phyloP scores from a whole-genome alignment of 352 stramenopile species.

The Phytophthora nicotianae region DNA sequence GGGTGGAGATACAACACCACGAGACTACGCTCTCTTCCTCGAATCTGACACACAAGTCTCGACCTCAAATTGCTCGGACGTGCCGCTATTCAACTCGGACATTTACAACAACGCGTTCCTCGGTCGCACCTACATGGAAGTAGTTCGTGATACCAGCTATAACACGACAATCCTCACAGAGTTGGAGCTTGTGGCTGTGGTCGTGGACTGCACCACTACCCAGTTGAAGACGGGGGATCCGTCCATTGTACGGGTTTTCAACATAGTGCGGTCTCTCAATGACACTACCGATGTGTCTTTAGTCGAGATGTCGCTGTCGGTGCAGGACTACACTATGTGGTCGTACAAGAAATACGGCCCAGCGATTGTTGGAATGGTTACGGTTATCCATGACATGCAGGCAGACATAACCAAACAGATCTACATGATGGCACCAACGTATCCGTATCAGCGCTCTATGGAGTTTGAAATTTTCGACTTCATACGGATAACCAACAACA shows the following conservation, averaged over 20 bases:
- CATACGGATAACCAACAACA: conserved; percentile 19
- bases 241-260: conserved; percentile 27
- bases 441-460: conserved; percentile 35
- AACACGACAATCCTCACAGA: conserved; percentile 35
- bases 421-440: conserved; percentile 33
- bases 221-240: conserved; percentile 14
- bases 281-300: conserved; percentile 24
- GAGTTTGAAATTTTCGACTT: conserved; percentile 38
- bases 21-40: conserved; percentile 22
- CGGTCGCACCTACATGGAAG: conserved; percentile 27
- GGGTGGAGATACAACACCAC: conserved; percentile 29
- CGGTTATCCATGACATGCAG: conserved; percentile 34
- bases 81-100: conserved; percentile 3
- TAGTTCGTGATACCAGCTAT: conserved; percentile 40
- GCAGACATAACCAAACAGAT: conserved; percentile 18
- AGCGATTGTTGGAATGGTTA: conserved; percentile 31
- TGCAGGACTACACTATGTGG: conserved; percentile 37
- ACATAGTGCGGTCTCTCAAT: conserved; percentile 14
- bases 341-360: conserved; percentile 28
- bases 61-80: conserved; percentile 8
- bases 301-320: conserved; percentile 25
- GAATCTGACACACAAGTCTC: conserved; percentile 17
- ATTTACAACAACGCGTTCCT: conserved; percentile 46
- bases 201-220: conserved; percentile 44
- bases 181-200: conserved; percentile 40